Conservation (phyloP, 2,329 filamentous ascomycete species). For the Aspergillus sp. region DNA sequence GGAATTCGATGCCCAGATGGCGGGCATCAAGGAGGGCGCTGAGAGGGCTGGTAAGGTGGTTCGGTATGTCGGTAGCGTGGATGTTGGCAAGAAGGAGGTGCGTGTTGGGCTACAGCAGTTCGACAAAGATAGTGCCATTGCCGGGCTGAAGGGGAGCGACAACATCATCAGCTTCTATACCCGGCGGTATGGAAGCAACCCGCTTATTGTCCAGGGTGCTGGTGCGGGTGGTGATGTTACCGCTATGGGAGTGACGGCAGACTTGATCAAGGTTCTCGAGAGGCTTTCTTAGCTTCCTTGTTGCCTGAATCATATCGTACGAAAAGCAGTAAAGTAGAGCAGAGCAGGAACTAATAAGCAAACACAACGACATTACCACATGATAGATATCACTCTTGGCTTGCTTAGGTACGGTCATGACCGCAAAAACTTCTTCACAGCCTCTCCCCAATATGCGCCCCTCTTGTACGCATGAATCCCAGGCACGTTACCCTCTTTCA, state of each 20-base stretch:
- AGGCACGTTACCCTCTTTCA: constrained; percentile 61
- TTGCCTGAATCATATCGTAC: not conserved
- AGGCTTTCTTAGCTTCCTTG: constrained; percentile 60
- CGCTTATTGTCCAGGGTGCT: constrained; percentile 91
- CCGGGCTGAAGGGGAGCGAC: constrained; percentile 92
- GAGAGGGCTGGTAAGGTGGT: constrained; percentile 89
- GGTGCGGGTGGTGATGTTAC: constrained; percentile 95
- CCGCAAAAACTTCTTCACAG: constrained; percentile 57
- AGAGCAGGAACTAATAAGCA: not conserved
- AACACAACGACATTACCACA: not conserved
- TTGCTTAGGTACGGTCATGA: not conserved
- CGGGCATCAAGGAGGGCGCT: constrained; percentile 81
- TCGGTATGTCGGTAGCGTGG: constrained; percentile 90
- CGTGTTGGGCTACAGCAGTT: constrained; percentile 93
- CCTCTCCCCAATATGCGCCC: constrained; percentile 60
- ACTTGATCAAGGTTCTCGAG: constrained; percentile 85
- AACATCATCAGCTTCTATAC: constrained; percentile 99
- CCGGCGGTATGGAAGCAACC: constrained; percentile 87
- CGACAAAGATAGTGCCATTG: constrained; percentile 87
- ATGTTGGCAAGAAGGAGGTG: constrained; percentile 77
- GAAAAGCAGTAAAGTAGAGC: not conserved
- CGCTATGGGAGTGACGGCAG: constrained; percentile 95
- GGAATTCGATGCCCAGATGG: constrained; percentile 87
- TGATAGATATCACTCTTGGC: not conserved
- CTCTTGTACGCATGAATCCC: constrained; percentile 64